phyloP scores from a whole-genome alignment of 2,329 filamentous ascomycete genomes.

The Epichloe festucae region DNA sequence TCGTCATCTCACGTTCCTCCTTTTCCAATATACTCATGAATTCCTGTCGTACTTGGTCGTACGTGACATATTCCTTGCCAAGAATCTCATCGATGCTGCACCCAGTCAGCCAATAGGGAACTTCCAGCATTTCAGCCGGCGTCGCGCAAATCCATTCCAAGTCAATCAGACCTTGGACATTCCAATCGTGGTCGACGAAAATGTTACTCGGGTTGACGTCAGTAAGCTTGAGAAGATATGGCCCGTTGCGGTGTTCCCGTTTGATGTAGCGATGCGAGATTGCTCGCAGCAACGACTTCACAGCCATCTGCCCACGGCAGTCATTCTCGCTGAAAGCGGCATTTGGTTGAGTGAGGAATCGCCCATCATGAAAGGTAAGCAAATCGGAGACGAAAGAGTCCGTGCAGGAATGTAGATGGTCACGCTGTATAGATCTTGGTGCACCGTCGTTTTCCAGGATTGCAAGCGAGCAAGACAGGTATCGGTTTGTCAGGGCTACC shows the following conservation, averaged over 20 bases:
- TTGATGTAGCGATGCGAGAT: constrained; percentile 9
- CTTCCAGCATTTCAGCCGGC: constrained; percentile 12
- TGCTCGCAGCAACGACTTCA: not conserved
- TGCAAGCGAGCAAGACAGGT: not conserved
- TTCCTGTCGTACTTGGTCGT: no score
- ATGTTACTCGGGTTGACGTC: constrained; percentile 25
- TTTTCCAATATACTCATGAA: no score
- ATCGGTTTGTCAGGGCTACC: not conserved
- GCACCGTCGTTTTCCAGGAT: not conserved
- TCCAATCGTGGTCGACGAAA: constrained; percentile 19
- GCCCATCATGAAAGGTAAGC: not conserved
- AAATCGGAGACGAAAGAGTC: not conserved
- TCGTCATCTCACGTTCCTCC: no score
- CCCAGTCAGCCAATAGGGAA: not conserved
- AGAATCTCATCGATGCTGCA: no score
- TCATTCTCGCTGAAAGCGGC: not conserved
- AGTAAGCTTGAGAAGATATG: constrained; percentile 20
- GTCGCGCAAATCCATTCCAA: constrained; percentile 17
- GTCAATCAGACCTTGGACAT: constrained; percentile 18
- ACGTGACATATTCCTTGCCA: no score
- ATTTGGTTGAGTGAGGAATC: not conserved
- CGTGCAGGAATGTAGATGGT: not conserved
- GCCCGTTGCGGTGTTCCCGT: constrained; percentile 14
- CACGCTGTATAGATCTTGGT: not conserved
- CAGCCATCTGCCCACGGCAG: not conserved